Evolutionary conservation across 2,329 filamentous ascomycete genomes (phyloP), one percentile per base, ranked within the genome.

Genomic region (Epichloe bromicola): DNA sequence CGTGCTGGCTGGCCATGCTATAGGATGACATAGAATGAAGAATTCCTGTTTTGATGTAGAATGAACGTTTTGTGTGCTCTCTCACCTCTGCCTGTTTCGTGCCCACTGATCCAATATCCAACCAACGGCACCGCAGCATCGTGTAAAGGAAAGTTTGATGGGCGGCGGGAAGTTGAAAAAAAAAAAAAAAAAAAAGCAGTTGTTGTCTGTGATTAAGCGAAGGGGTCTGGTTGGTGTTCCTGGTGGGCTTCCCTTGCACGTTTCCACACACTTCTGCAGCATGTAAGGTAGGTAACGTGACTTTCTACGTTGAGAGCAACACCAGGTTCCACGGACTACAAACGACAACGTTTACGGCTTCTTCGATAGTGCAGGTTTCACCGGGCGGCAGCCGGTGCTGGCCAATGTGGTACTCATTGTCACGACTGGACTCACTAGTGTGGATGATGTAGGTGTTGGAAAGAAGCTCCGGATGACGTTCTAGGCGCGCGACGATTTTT

Each of bases 211-310:
- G 4, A 79, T 67, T 5, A 83, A 63, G n/a, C 79, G 71, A 19
- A 82, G 57, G 0, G 70, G 6, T 73, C 63, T 83, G 83, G 68
- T 83, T 83, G 0, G 79, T 83, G 56, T 82, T 82, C 53, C 72
- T 72, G 2, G 49, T 42, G 3, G 59, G 49, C 0, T 39, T 17
- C 3, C 44, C 38, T 34, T 43, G 55, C 59, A 60, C 14, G 33
- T 43, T 54, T 30, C 12, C 33, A 67, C 10, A 84, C 61, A 0
- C 81, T 85, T 0, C 26, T 30, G 77, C 79, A 2, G 85, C 64
- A 56, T 85, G 82, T 0, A 79, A 76, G 0, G 78, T 82, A 2
- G 78, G 71, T 2, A 69, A 65, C 10, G 72, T 63, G 17, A 70
- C 68, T 1, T 61, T 61, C 61, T 4, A 59, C 51, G 0, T 67